Evolutionary conservation across 164 flowering plant species (phyloP), one percentile per base, ranked within the genome.

Genomic region (Umbilicus rupestris): DNA sequence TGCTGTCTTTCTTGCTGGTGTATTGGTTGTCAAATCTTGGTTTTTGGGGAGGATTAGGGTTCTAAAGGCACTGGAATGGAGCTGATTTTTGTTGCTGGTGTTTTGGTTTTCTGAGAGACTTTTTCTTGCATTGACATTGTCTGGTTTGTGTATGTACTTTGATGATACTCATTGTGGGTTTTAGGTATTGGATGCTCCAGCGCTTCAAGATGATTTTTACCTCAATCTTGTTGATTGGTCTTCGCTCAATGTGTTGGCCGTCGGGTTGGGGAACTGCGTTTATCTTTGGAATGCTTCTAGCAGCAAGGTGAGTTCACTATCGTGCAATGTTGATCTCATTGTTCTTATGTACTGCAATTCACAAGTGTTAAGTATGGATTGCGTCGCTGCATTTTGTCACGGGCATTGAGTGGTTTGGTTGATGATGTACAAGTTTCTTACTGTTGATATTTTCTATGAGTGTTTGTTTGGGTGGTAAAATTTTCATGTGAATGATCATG

Each of bases 241-340:
- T 45, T 76, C 92, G n/a, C 81, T 86, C 69, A 92, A 95, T 77
- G 87, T 95, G 22, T 72, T 95, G 77, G 96, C 99, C 15, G 99
- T 95, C 52, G 99, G 97, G 6, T 75, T 95, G 81, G 97, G 91
- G 0, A 88, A 80, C 66, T 89, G 97, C 69, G 99, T 92, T 46
- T 95, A 95, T 77, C 72, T 95, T 20, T 95, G 99, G 97, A 90
- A 92, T 86, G 97, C 96, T 78, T 84, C 88, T 45, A 95, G 97
- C 66, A 92, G 97, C 72, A 90, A 95, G 97, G 97, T 87, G 68
- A 74, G 75, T 41, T 49, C 2, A 71, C 39, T 26, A 24, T 17
- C 2, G 52, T 17, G 3, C 17, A 17, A 5, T n/a, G 24, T 47
- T 47, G 52, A 47, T 47, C 52, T 16, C 24, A 47, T 17, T 47